Evolutionary conservation across 2,329 filamentous ascomycete species (phyloP), one percentile per base, ranked within the genome.

Genomic region (Penicillium sp.): DNA sequence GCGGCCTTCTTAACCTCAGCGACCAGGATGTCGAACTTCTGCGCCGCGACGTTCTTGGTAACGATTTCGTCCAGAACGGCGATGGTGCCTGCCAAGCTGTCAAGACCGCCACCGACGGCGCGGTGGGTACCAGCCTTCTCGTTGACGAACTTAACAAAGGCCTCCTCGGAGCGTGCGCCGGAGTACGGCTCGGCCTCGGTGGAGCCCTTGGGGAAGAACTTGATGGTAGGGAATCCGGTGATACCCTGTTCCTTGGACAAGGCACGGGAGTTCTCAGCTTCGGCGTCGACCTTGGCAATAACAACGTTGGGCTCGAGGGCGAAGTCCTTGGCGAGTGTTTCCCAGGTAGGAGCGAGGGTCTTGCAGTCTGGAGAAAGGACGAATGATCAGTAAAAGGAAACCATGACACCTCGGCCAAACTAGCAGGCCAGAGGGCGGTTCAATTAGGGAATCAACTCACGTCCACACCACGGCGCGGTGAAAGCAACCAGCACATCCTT

Each of bases 401-500:
- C 12, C 15, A 52, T 13, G 50, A 45, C 42, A 51, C 26, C 32
- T 24, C 19, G 35, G 45, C 6, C 6, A 38, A 15, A 38, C 12
- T 10, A n/a, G 37, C n/a, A 10, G 22, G 15, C n/a, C 22, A 38
- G 17, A 54, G 31, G 22, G 22, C 43, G 24, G 43, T 12, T 51
- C 43, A 31, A 39, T 28, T 32, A 13, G 24, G 9, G 34, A 12
- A 34, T 33, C 5, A 26, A 86, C 89, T 73, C 81, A 97, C 93
- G 91, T 70, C 91, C 91, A 73, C 93, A 98, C 93, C 91, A 97
- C 46, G 93, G 90, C 46, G 93, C 91, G 61, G 94, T 98, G 72
- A 98, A 98, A 40, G 94, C 90, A 67, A 98, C 90, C 48, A 98
- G 72, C 19, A 95, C 88, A 71, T 94, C 78, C 79, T 95, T 89